Conservation (phyloP, 768 basidiomycete genomes). For the Phlebiopsis flavidoalba region DNA sequence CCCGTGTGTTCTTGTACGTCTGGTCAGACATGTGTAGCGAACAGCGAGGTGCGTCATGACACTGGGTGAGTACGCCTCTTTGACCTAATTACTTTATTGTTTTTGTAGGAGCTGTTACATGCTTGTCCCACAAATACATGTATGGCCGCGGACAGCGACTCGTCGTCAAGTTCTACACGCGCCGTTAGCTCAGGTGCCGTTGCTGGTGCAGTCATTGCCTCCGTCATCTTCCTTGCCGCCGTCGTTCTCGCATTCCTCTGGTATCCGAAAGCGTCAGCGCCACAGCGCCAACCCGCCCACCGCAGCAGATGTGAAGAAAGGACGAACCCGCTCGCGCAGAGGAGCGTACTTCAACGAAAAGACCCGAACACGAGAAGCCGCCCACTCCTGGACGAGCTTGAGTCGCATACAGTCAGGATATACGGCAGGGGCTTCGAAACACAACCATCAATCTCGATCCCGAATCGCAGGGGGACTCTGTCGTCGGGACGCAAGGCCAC, state of each 20-base stretch:
- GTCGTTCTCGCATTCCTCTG: slow-evolving; percentile 50
- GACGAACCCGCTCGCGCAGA: slow-evolving; percentile 65
- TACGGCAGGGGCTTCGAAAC: slow-evolving; percentile 11
- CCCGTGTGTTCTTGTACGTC: slow-evolving; percentile 55
- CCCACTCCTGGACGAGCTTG: slow-evolving; percentile 32
- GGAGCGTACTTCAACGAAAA: slow-evolving; percentile 72
- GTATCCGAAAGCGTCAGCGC: slow-evolving; percentile 48
- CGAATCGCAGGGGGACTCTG: slow-evolving; percentile 31
- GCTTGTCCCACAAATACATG: slow-evolving; percentile 53
- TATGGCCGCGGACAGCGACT: slow-evolving; percentile 26
- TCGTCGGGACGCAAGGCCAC: slow-evolving; percentile 19
- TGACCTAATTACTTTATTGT: not conserved
- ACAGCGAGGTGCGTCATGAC: slow-evolving; percentile 49
- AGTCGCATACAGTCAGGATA: slow-evolving; percentile 18
- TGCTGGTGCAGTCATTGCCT: slow-evolving; percentile 68
- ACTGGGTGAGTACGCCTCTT: not conserved
- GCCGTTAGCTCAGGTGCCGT: slow-evolving; percentile 65
- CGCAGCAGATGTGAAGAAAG: slow-evolving; percentile 35
- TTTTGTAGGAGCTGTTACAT: slow-evolving; percentile 49
- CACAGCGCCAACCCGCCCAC: slow-evolving; percentile 31
- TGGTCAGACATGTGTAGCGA: slow-evolving; percentile 52
- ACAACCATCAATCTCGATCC: slow-evolving; percentile 61
- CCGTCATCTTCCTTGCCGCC: slow-evolving; percentile 52
- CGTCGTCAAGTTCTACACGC: slow-evolving; percentile 16
- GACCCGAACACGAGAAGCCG: slow-evolving; percentile 74